phyloP scores from a whole-genome alignment of 2,329 filamentous ascomycete genomes.

The Fusarium camptoceras region DNA sequence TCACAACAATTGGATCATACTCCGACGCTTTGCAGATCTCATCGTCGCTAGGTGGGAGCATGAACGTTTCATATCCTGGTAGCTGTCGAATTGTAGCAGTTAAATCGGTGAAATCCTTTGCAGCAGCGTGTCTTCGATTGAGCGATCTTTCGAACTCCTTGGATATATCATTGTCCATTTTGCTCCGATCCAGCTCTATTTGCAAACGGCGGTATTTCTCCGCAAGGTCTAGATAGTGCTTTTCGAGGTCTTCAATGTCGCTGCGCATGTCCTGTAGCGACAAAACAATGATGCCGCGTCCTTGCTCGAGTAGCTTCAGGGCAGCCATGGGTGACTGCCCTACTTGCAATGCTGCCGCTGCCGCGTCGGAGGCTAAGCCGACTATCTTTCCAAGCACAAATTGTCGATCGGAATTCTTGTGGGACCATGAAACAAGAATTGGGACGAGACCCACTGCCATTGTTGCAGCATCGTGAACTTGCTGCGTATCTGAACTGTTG shows the following conservation, averaged over 20 bases:
- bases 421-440: not conserved
- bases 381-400: not conserved
- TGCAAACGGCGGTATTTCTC: not conserved
- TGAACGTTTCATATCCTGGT: not conserved
- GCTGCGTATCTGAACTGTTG: not conserved
- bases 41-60: not conserved
- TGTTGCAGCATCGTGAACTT: not conserved
- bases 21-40: not conserved
- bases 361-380: not conserved
- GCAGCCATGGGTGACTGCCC: not conserved
- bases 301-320: not conserved
- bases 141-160: not conserved
- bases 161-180: no score
- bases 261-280: not conserved
- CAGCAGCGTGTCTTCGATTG: not conserved
- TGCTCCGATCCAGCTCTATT: not conserved
- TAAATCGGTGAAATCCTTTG: not conserved
- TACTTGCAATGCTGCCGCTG: not conserved
- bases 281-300: not conserved
- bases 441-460: not conserved
- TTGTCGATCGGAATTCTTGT: not conserved
- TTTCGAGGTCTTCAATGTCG: not conserved
- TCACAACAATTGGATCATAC: not conserved
- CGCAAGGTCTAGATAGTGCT: fast-evolving
- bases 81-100: not conserved